Conservation (phyloP, 225 moss, liverwort and hornwort species). For the Ulota crispa region DNA sequence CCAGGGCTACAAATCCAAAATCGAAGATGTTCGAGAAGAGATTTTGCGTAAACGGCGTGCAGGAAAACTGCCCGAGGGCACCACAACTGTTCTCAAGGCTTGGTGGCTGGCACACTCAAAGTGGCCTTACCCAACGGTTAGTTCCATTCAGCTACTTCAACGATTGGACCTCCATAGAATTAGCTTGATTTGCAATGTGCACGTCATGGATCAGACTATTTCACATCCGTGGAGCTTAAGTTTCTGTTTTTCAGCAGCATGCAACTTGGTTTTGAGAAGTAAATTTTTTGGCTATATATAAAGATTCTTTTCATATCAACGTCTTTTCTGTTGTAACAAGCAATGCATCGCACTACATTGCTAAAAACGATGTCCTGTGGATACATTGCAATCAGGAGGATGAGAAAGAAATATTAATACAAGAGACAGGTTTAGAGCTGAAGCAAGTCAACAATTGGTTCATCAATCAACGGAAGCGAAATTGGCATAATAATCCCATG, state of each 20-base stretch:
- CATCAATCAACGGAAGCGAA: conserved; percentile 88
- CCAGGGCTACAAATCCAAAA: conserved; percentile 77
- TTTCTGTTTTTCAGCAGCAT: background rate
- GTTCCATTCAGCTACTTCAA: conserved; percentile 2
- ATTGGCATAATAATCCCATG: conserved; percentile 69
- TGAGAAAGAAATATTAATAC: conserved; percentile 78
- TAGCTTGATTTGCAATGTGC: background rate
- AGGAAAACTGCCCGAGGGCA: conserved; percentile 85
- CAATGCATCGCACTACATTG: background rate
- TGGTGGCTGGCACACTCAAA: conserved; percentile 74
- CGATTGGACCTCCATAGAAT: background rate
- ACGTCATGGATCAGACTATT: background rate
- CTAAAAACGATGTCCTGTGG: background rate
- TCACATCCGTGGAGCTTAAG: background rate
- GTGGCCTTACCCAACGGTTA: conserved; percentile 94
- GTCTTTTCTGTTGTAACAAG: background rate
- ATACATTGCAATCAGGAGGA: conserved; percentile 59
- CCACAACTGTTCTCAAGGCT: conserved; percentile 77
- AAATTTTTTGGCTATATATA: background rate
- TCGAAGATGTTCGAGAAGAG: conserved; percentile 80
- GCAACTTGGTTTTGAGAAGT: background rate
- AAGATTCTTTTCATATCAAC: background rate
- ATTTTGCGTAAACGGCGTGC: conserved; percentile 82
- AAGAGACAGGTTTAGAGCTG: conserved; percentile 77
- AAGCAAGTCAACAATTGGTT: conserved; percentile 98